Percentiles rank a stretch among this genome's conserved stretches.
Evolutionary conservation across 2,329 filamentous ascomycete genomes (phyloP).

Genomic region (Calonectria pteridis): DNA sequence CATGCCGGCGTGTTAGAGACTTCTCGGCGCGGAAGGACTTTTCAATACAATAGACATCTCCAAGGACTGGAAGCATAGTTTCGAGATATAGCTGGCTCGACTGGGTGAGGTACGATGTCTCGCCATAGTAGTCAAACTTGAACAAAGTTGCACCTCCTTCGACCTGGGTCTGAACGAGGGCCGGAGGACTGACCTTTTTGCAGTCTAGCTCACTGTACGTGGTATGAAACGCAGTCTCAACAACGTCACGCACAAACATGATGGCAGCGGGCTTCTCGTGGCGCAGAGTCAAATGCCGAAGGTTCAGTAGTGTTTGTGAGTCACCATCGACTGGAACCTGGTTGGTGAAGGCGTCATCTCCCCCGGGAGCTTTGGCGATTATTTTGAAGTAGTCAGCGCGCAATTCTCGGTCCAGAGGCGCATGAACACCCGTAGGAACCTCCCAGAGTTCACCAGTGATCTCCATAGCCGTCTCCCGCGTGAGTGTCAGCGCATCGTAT

Average conservation of each 20-base stretch:
- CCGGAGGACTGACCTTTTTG: slow-evolving; percentile 88
- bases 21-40: slow-evolving; percentile 99
- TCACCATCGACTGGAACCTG: slow-evolving; percentile 69
- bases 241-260: slow-evolving; percentile 86
- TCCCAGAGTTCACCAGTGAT: slow-evolving; percentile 87
- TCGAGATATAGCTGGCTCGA: slow-evolving; percentile 98
- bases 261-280: slow-evolving; percentile 85
- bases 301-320: slow-evolving; percentile 75
- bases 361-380: slow-evolving; percentile 76
- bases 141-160: slow-evolving; percentile 95
- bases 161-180: slow-evolving; percentile 94
- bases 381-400: slow-evolving; percentile 92
- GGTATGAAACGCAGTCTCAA: slow-evolving; percentile 84
- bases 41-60: slow-evolving; percentile 97
- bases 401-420: slow-evolving; percentile 87
- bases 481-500: slow-evolving; percentile 90
- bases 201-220: slow-evolving; percentile 82
- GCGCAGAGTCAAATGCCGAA: slow-evolving; percentile 86
- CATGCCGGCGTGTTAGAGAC: slow-evolving; percentile 90
- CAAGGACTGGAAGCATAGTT: slow-evolving; percentile 89
- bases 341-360: slow-evolving; percentile 93
- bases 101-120: slow-evolving; percentile 94
- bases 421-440: slow-evolving; percentile 83
- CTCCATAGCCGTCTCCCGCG: slow-evolving; percentile 86
- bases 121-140: slow-evolving; percentile 88